Evolutionary conservation across 1,139 yeast species (phyloP).

Genomic region (Pneumocystis oryctolagi): DNA sequence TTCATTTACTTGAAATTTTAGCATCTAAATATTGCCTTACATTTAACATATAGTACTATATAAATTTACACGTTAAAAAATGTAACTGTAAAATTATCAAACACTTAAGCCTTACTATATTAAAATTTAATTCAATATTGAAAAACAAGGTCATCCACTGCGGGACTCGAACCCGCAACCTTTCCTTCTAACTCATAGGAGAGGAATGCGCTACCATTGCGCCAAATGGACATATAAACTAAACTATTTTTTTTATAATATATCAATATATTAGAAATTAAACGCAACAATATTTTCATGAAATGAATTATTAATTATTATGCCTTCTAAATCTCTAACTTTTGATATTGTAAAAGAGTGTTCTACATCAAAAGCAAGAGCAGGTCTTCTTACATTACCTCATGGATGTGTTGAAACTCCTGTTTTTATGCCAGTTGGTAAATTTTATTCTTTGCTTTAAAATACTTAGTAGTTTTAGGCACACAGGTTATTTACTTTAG

Average conservation of each 20-base stretch:
- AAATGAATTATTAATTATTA: neutral
- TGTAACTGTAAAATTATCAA: too few relatives aligned
- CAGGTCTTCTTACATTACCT: constrained; percentile 29
- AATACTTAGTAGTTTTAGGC: neutral
- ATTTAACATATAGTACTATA: too few relatives aligned
- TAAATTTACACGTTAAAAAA: too few relatives aligned
- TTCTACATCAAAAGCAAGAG: constrained; percentile 32
- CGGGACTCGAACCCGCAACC: constrained; percentile 24
- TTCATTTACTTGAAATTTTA: too few relatives aligned
- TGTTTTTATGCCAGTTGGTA: constrained; percentile 36
- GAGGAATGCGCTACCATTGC: constrained; percentile 20
- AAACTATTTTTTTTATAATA: neutral
- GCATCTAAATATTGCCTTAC: too few relatives aligned
- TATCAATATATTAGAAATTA: neutral
- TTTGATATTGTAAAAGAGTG: constrained; percentile 17
- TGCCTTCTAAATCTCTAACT: neutral
- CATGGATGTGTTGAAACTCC: constrained; percentile 33
- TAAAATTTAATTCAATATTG: neutral
- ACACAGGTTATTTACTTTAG: neutral
- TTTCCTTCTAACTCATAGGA: constrained; percentile 19
- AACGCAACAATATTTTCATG: neutral
- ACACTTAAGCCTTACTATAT: too few relatives aligned
- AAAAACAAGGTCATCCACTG: neutral
- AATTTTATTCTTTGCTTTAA: constrained; percentile 12
- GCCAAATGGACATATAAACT: constrained; percentile 12